Evolutionary conservation across 164 flowering plant species (phyloP).

Genomic region (Brasenia schreberi): DNA sequence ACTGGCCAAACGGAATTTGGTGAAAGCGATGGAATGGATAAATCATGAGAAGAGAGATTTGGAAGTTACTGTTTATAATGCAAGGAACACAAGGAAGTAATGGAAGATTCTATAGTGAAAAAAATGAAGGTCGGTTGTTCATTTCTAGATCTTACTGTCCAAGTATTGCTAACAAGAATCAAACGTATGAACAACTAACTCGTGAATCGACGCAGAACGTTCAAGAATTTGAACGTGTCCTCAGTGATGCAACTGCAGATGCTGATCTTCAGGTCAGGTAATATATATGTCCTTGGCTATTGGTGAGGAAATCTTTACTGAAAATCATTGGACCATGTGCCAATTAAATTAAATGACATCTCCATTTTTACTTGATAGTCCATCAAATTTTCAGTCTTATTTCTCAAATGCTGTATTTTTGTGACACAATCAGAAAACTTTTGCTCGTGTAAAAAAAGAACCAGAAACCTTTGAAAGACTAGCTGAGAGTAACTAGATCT

Average conservation of each 20-base stretch:
- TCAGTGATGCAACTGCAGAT: constrained; percentile 75
- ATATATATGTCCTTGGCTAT: neutral
- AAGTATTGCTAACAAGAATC: constrained; percentile 87
- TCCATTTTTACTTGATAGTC: too few species aligned
- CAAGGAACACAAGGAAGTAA: constrained; percentile 52
- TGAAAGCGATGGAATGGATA: constrained; percentile 27
- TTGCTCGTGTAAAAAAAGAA: too few species aligned
- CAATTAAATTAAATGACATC: too few species aligned
- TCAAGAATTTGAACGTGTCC: constrained; percentile 82
- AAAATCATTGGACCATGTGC: too few species aligned
- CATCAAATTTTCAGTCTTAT: too few species aligned
- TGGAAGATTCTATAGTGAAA: constrained; percentile 72
- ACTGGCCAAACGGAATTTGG: neutral
- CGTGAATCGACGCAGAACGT: constrained; percentile 75
- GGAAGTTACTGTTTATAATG: constrained; percentile 96
- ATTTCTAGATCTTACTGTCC: constrained; percentile 93
- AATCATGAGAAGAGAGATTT: constrained; percentile 53
- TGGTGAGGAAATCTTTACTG: neutral
- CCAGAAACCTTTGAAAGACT: too few species aligned
- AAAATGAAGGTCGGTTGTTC: constrained; percentile 75
- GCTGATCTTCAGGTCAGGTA: constrained; percentile 51
- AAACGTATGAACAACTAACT: constrained; percentile 46
- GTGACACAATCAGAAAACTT: too few species aligned
- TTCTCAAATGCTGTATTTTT: too few species aligned
- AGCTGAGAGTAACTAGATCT: too few species aligned